Evolutionary conservation across 257 asterid species (phyloP).

Genomic region (Voacanga thouarsii): DNA sequence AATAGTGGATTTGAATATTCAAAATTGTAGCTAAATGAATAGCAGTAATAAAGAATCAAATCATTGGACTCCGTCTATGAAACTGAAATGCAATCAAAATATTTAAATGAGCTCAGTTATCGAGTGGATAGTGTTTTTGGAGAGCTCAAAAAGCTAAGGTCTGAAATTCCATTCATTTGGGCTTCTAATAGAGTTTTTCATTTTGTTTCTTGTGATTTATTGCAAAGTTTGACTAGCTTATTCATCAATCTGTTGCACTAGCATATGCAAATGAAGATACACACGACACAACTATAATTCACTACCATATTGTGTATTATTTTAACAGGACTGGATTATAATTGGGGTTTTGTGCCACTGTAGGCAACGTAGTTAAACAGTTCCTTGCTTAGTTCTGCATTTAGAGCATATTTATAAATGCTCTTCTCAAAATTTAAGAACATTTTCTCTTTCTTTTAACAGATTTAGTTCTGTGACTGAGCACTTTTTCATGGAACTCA

Average conservation of each 20-base stretch:
- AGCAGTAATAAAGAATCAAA: not conserved
- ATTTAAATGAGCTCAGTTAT: not conserved
- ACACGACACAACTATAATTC: not conserved
- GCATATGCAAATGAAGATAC: not conserved
- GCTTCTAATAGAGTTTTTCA: not conserved
- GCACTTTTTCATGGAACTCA: constrained; percentile 97
- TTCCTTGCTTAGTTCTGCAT: not conserved
- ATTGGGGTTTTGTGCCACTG: not conserved
- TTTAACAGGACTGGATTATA: not conserved
- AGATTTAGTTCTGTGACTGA: constrained; percentile 99
- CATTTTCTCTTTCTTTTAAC: constrained; percentile 32
- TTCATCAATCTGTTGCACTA: not conserved
- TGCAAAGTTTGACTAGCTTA: not conserved
- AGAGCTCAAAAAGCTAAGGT: not conserved
- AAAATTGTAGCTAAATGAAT: not conserved
- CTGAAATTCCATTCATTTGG: not conserved
- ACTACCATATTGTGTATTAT: not conserved
- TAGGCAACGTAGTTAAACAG: not conserved
- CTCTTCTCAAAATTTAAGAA: constrained; percentile 15
- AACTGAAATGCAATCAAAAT: not conserved
- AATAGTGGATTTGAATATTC: not conserved
- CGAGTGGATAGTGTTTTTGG: not conserved
- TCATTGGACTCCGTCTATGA: not conserved
- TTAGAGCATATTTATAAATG: constrained; percentile 6
- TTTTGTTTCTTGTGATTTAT: not conserved